A percentile compares a stretch with the other conserved stretches of the same genome.
Evolutionary conservation across 192 early-diverging fungal species (phyloP).

Genomic region (Rhizoclosmatium globosum): DNA sequence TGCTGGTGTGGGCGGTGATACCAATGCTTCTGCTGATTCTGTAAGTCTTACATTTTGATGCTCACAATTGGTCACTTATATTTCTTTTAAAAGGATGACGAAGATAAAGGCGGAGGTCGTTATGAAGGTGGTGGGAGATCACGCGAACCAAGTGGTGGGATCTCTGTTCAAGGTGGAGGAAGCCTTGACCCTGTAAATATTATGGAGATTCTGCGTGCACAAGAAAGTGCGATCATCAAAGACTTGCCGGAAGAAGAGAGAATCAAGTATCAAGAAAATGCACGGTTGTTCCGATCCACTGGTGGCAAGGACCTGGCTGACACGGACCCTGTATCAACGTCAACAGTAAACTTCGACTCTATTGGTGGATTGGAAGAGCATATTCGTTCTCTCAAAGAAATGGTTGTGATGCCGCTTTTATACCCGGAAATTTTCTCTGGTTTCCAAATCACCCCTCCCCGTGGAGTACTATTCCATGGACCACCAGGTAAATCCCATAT

Average conservation of each 20-base stretch:
- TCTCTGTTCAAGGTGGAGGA: neutral
- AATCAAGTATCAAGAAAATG: conserved; percentile 29
- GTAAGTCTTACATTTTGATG: neutral
- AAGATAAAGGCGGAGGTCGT: conserved; percentile 13
- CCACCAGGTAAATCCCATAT: conserved; percentile 52
- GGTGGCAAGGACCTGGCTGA: conserved; percentile 44
- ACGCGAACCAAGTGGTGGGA: neutral
- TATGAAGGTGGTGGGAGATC: conserved; percentile 6
- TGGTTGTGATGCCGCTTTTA: conserved; percentile 77
- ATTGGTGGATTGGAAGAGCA: conserved; percentile 57
- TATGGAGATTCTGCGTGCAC: conserved; percentile 33
- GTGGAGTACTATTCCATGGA: conserved; percentile 78
- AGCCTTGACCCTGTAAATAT: conserved; percentile 35
- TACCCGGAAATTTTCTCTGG: conserved; percentile 72
- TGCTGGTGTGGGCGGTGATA: neutral
- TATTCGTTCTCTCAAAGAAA: conserved; percentile 75
- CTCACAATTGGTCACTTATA: neutral
- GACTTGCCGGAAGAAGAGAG: conserved; percentile 37
- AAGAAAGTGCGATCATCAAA: conserved; percentile 32
- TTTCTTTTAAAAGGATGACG: neutral
- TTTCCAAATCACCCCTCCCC: conserved; percentile 66
- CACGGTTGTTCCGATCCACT: conserved; percentile 25
- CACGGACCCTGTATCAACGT: conserved; percentile 22
- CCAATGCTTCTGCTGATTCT: neutral
- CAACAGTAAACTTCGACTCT: conserved; percentile 46